Base-by-base conservation (phyloP, 2,329 filamentous ascomycete genomes). In the Trichoderma pleuroti region DNA sequence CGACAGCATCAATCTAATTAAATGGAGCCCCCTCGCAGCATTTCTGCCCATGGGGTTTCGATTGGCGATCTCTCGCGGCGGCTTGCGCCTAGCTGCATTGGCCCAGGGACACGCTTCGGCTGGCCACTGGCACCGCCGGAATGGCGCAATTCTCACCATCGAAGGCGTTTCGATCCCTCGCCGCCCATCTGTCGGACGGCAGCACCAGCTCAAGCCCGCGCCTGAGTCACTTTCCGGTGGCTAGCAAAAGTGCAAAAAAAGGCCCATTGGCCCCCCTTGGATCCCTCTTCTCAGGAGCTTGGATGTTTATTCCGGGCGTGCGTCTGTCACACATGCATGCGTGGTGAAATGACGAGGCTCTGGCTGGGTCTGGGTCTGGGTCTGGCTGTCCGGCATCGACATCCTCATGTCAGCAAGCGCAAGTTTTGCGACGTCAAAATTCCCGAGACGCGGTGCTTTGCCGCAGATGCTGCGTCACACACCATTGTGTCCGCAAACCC, bases 141-240 rank as follows among this genome's bases (percentile, higher is more conserved):
- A 59, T 72, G 70, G 70, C 70, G 70, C 70, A 70, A 72, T 72
- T 54, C n/a, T 66, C 67, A 56, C 34, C 66, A 39, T 39, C 60
- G 42, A 72, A 72, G 66, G 62, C 70, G 70, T 71, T 70, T 65
- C 28, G 57, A 67, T 64, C 26, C 59, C 70, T 39, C 42, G 49
- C 69, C 62, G 62, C 54, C 32, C 32, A 42, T 32, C 69, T 34
- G 52, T 59, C 57, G 52, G 64, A 10, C 32, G 64, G 34, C 64
- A 32, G 54, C 64, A 56, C 54, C 26, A 60, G 28, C 64, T 57
- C 52, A 68, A 46, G 24, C 36, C 36, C 36, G 39, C 66, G 66
- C 54, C 52, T 24, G 66, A 61, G 56, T 52, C 66, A 42, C 57
- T 61, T 18, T 49, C 42, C 21, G 32, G 32, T 67, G 36, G 26